A percentile compares a stretch with the other conserved stretches of the same genome.
These are phyloP conservation scores for Schizophyllum commune DNA, from an alignment of 1,284 basidiomycete species.

Conservation along the genomic window DNA sequence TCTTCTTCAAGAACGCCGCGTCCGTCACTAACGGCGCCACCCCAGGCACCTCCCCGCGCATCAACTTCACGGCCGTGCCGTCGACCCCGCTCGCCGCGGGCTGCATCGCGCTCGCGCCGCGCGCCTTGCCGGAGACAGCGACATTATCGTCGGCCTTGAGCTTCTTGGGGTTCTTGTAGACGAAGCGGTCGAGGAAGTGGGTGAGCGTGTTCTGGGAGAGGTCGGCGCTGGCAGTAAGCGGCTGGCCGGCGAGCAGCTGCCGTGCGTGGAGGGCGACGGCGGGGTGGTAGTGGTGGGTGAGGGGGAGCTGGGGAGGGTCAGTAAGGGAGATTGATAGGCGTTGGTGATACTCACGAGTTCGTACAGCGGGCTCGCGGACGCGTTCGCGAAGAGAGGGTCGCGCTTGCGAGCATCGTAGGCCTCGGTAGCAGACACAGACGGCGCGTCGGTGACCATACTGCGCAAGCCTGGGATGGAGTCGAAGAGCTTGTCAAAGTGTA, in stretches of 20 bases:
- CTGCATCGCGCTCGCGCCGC: constrained; percentile 91
- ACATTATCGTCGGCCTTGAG: constrained; percentile 18
- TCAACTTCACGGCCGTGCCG: constrained; percentile 61
- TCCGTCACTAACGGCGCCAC: constrained; percentile 62
- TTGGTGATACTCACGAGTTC: constrained; percentile 59
- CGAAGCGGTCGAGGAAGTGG: constrained; percentile 83
- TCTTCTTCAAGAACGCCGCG: constrained; percentile 70
- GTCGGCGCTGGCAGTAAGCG: constrained; percentile 79
- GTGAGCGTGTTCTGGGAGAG: constrained; percentile 90
- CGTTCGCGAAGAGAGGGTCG: constrained; percentile 85
- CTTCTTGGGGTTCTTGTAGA: constrained; percentile 97
- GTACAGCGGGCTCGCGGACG: constrained; percentile 80
- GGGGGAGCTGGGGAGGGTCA: constrained; percentile 47
- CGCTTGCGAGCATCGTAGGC: constrained; percentile 88
- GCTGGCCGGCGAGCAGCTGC: constrained; percentile 67
- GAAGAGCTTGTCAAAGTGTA: constrained; percentile 58
- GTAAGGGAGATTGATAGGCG: background rate
- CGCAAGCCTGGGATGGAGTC: constrained; percentile 65
- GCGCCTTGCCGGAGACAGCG: constrained; percentile 33
- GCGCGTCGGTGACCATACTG: constrained; percentile 45
- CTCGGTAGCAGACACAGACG: constrained; percentile 22
- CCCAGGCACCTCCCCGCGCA: constrained; percentile 56
- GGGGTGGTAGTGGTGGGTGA: constrained; percentile 88
- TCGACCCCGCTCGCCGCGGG: constrained; percentile 68
- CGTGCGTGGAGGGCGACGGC: constrained; percentile 82